Base-by-base conservation (phyloP, 208 protist genomes). In the Leishmania amazonensis region DNA sequence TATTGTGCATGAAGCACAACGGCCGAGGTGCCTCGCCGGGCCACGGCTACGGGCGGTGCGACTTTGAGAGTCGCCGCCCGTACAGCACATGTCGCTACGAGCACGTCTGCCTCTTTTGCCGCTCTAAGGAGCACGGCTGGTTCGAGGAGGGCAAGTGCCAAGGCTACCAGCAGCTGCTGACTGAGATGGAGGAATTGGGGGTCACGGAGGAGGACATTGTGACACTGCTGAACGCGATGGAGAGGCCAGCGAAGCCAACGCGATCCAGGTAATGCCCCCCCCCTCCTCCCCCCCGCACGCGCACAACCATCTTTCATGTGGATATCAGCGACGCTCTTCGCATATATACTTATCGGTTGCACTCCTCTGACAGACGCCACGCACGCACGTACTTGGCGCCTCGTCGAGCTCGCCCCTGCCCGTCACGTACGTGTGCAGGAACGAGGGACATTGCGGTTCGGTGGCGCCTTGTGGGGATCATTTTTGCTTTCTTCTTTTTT, bases 1-100 rank as follows among this genome's bases (percentile, higher is more conserved):
- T 88, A 70, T 75, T 96, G 76, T 96, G 92, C 83, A 89, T 96
- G 81, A 91, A 93, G 73, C 92, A 96, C 84, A 96, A 96, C 81
- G 90, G 92, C 15, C 90, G 90, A 24, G 87, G 87, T 19, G 81
- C 83, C 35, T 87, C 81, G 19, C 86, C 86, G 4, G 92, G 90
- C 35, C 86, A 91, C 68, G 85, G 87, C 58, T 88, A 93, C 65
- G 92, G 92, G 35, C 85, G 86, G 74, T 96, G 92, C 80, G 89
- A 94, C 58, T 96, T 93, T 77, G 93, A 89, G 67, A 89, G 80
- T 60, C 89, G 87, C 51, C 86, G 91, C 35, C 87, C 89, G 9
- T 90, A 90, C 42, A 91, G 83, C 81, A 93, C 83, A 54, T 96
- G 93, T 75, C 89, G 90, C 75, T 96, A 94, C 82, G 89, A 93